A percentile compares a stretch with the other conserved stretches of the same genome.
phyloP scores from a whole-genome alignment of 352 stramenopile genomes.

The Sclerospora graminicola region DNA sequence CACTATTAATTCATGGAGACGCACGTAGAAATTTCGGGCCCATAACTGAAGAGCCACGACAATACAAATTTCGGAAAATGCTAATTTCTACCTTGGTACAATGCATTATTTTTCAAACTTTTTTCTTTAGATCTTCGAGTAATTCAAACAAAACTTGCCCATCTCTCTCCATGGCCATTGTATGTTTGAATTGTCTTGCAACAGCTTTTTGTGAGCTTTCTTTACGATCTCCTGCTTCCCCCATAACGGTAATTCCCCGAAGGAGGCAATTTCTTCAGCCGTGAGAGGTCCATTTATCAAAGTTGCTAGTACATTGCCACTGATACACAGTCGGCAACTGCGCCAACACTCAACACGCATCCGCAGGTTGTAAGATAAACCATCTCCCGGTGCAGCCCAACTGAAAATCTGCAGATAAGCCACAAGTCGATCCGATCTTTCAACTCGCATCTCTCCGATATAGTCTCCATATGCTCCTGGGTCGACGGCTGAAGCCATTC shows the following conservation, averaged over 20 bases:
- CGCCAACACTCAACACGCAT: conserved; percentile 32
- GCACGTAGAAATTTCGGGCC: too few relatives aligned
- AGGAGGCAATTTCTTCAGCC: conserved; percentile 27
- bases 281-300: conserved; percentile 17
- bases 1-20: too few relatives aligned
- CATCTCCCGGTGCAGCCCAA: conserved; percentile 21
- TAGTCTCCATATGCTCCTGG: conserved; percentile 58
- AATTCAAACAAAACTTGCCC: conserved; percentile 26
- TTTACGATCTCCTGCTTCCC: conserved; percentile 32
- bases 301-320: conserved; percentile 38
- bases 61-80: too few relatives aligned
- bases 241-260: conserved; percentile 39
- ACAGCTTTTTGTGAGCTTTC: conserved; percentile 12
- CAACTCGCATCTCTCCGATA: conserved; percentile 39
- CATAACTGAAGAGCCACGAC: too few relatives aligned
- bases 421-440: conserved; percentile 27
- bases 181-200: conserved; percentile 3
- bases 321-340: conserved; percentile 29
- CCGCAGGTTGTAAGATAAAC: conserved; percentile 31
- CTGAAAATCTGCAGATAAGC: conserved; percentile 43
- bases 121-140: conserved; percentile 12
- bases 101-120: too few relatives aligned
- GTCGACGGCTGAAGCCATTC: conserved; percentile 24
- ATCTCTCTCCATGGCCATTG: conserved; percentile 18
- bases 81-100: too few relatives aligned